These are phyloP conservation scores for Tolypocladium capitatum DNA, from an alignment of 2,329 filamentous ascomycete genomes.

Conservation along the genomic window DNA sequence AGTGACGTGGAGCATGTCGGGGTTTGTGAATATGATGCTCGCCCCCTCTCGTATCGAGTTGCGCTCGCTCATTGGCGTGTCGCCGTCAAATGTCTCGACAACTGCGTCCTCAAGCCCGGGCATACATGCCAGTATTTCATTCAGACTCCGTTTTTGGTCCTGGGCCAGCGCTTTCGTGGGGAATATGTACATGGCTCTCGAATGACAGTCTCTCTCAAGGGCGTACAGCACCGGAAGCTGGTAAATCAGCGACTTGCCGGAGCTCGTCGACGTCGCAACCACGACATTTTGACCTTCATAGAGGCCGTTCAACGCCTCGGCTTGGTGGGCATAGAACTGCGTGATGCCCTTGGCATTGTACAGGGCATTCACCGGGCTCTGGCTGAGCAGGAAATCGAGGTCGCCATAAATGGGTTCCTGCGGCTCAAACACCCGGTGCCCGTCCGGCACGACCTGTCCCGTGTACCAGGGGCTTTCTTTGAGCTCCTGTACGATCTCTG, in stretches of 20 bases:
- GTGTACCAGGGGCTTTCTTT: conserved; percentile 78
- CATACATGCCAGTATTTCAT: conserved; percentile 73
- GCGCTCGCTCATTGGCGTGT: conserved; percentile 71
- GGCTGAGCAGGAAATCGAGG: conserved; percentile 73
- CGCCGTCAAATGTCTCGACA: conserved; percentile 92
- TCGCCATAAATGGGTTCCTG: conserved; percentile 74
- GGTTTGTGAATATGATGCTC: conserved; percentile 91
- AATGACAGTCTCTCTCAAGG: conserved; percentile 62
- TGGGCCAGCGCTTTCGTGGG: conserved; percentile 94
- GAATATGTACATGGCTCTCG: conserved; percentile 93
- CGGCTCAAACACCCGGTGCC: conserved; percentile 79
- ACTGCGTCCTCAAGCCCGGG: conserved; percentile 59
- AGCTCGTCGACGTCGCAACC: conserved; percentile 88
- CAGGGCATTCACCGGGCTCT: conserved; percentile 85
- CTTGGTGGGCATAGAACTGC: conserved; percentile 79
- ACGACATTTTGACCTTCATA: conserved; percentile 77
- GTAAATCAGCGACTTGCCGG: conserved; percentile 96
- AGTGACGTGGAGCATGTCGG: conserved; percentile 92
- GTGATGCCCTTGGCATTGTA: conserved; percentile 87
- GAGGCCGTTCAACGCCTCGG: conserved; percentile 82
- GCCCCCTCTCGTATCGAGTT: conserved; percentile 76
- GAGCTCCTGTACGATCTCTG: conserved; percentile 76
- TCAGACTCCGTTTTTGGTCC: conserved; percentile 80
- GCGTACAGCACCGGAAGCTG: conserved; percentile 85
- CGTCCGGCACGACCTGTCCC: conserved; percentile 83